These are phyloP conservation scores for Pyrus hybrid DNA, from an alignment of 331 rosid species.

Conservation along the genomic window DNA sequence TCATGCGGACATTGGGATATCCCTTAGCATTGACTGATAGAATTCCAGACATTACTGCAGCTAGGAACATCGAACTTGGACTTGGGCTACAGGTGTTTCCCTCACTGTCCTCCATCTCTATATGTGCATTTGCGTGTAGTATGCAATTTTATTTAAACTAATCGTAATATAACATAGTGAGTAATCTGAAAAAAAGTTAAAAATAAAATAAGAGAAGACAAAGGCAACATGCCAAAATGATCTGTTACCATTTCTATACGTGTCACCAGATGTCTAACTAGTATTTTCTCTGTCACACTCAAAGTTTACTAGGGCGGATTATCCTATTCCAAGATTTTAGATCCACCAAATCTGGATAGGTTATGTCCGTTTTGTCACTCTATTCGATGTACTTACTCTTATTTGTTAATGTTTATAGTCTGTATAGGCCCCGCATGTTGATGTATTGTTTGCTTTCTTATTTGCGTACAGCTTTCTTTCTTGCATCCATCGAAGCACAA, in stretches of 20 bases:
- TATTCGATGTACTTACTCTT: not conserved
- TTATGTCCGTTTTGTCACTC: not conserved
- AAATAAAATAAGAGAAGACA: not conserved
- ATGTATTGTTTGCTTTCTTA: constrained; percentile 1
- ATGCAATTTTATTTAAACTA: not conserved
- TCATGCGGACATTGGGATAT: constrained; percentile 66
- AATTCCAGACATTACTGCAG: constrained; percentile 73
- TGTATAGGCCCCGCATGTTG: not conserved
- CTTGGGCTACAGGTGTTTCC: constrained; percentile 77
- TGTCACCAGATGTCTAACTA: not conserved
- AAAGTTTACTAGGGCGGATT: not conserved
- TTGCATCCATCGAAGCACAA: constrained; percentile 92
- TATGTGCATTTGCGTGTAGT: not conserved
- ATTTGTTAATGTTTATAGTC: not conserved
- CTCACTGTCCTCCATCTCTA: constrained; percentile 5
- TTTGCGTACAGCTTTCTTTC: constrained; percentile 62
- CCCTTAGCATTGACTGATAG: constrained; percentile 56
- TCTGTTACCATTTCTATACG: not conserved
- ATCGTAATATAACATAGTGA: not conserved
- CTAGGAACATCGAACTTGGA: constrained; percentile 87
- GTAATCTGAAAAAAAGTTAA: constrained; percentile 10
- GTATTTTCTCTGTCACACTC: not conserved
- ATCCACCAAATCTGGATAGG: not conserved
- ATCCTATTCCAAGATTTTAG: not conserved
- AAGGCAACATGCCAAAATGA: not conserved